Evolutionary conservation across 2,329 filamentous ascomycete genomes (phyloP).

Genomic region (Kalmusia sp.): DNA sequence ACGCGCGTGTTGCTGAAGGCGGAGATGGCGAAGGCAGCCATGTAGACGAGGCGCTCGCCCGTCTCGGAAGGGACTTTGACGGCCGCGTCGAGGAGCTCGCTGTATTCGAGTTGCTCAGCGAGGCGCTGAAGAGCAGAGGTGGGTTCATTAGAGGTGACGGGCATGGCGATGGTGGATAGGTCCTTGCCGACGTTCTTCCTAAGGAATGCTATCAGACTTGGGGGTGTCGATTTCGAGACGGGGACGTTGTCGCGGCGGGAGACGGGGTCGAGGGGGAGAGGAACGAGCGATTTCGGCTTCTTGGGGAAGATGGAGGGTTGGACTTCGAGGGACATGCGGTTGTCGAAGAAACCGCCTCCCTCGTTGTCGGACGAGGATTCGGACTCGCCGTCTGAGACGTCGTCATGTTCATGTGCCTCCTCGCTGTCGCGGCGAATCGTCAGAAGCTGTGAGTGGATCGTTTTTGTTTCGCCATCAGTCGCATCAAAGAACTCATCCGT

Average conservation of each 20-base stretch:
- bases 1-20: conserved; percentile 81
- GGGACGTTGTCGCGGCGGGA: conserved; percentile 74
- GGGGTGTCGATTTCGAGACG: conserved; percentile 78
- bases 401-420: conserved; percentile 53
- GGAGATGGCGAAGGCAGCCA: conserved; percentile 90
- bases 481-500: conserved; percentile 96
- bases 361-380: conserved; percentile 69
- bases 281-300: conserved; percentile 76
- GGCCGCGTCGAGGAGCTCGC: conserved; percentile 77
- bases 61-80: conserved; percentile 58
- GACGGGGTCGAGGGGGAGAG: conserved; percentile 76
- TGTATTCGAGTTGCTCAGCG: conserved; percentile 91
- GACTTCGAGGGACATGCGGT: conserved; percentile 40
- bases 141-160: conserved; percentile 94
- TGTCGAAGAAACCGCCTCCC: conserved; percentile 51
- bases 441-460: conserved; percentile 67
- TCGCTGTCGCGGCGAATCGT: conserved; percentile 74
- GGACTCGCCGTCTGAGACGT: conserved; percentile 61
- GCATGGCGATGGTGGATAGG: conserved; percentile 95
- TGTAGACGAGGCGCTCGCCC: conserved; percentile 78
- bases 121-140: conserved; percentile 85
- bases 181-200: conserved; percentile 99
- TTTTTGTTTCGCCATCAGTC: conserved; percentile 58
- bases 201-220: conserved; percentile 90
- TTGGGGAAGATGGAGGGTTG: conserved; percentile 70